Evolutionary conservation across 1,139 yeast genomes (phyloP), one percentile per base, ranked within the genome.

Genomic region (Tardiomyces depauwii): DNA sequence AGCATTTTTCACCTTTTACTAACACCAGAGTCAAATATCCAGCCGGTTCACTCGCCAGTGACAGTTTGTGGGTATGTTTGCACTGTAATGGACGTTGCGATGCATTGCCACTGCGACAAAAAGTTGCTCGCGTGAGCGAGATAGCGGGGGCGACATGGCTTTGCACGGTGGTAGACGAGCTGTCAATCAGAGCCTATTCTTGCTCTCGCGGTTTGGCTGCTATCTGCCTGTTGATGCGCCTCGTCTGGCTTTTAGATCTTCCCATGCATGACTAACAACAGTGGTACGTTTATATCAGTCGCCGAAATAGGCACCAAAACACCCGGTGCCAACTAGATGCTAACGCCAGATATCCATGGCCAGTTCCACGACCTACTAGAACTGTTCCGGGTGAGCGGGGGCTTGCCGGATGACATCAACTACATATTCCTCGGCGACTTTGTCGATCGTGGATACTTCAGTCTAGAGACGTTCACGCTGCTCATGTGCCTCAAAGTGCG

Each of bases 31-130:
- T 83, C 91, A 41, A 91, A 91, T 63, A 89, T 91, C 54, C 97
- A 91, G 61, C 97, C 98, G 0, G 97, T 91, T 13, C 87, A 82
- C 63, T 80, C 93, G 33, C 98, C 98, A 1, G 97, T 91, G n/a
- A 88, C 96, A 1, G 96, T 91, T 13, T 91, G 97, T 71, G 98
- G 98, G 58, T 21, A 21, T 21, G 25, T 21, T 21, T 21, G 7
- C 7, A 21, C 7, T 4, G 25, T 21, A 7, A 21, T 21, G 7
- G 7, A 7, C 4, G 25, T 21, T 21, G 25, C 25, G 25, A 21
- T 21, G 25, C 25, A 21, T 21, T 7, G 25, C 25, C 25, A 21
- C 25, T 21, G 7, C 7, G 25, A 5, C 25, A 7, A 4, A 21
- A 21, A 21, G 7, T 7, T 21, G 25, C 25, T 21, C 25, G 25